Evolutionary conservation across 2,329 filamentous ascomycete genomes (phyloP).

Genomic region (Cryoendolithus antarcticus): DNA sequence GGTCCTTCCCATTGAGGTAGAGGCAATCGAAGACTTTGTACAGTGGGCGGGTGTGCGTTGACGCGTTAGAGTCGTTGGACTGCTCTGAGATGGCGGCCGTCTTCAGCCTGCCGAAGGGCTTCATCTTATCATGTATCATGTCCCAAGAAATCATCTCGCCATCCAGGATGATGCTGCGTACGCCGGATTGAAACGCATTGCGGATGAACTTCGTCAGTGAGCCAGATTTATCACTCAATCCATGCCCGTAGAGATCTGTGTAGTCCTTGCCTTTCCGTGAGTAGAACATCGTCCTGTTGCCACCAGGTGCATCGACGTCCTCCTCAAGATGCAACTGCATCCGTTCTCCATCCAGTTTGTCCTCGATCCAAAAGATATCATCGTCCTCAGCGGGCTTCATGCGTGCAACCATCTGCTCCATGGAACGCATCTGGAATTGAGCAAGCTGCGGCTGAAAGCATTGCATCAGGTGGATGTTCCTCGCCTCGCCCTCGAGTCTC

Average conservation of each 20-base stretch:
- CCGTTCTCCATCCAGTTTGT: constrained; percentile 91
- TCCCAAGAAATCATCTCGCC: constrained; percentile 99
- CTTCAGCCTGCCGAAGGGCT: constrained; percentile 86
- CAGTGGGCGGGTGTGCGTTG: constrained; percentile 57
- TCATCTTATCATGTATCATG: constrained; percentile 67
- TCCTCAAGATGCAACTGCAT: constrained; percentile 91
- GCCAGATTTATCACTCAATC: constrained; percentile 60
- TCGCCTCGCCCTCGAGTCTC: constrained; percentile 61
- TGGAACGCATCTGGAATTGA: constrained; percentile 74
- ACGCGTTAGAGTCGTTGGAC: constrained; percentile 48
- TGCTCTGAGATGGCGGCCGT: constrained; percentile 74
- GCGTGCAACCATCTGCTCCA: constrained; percentile 66
- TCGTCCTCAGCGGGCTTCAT: constrained; percentile 58
- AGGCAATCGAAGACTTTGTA: constrained; percentile 86
- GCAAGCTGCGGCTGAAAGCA: constrained; percentile 95
- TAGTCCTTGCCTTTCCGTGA: constrained; percentile 95
- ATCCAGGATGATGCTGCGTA: constrained; percentile 81
- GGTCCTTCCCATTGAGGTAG: constrained; percentile 65
- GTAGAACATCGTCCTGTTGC: constrained; percentile 73
- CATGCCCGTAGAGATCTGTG: constrained; percentile 78
- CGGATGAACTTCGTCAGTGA: constrained; percentile 70
- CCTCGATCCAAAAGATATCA: constrained; percentile 85
- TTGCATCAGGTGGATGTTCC: constrained; percentile 71
- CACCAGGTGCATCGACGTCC: constrained; percentile 55
- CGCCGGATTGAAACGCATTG: constrained; percentile 62